Conservation (phyloP, 2,329 filamentous ascomycete genomes). For the Hawksworthiomyces lignivorus region DNA sequence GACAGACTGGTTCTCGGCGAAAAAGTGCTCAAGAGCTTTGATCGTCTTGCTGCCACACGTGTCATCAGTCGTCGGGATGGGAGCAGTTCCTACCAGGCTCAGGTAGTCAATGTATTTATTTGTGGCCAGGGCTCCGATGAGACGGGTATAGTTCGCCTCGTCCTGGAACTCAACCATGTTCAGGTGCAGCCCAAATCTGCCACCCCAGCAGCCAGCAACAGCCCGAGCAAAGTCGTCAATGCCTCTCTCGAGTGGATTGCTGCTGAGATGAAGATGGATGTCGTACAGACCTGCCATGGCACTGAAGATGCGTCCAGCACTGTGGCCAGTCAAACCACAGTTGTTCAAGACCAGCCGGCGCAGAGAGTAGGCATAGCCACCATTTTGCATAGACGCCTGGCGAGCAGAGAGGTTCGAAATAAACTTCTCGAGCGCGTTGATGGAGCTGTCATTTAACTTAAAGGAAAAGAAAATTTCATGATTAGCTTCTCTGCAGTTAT, state of each 20-base stretch:
- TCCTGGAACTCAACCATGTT: constrained; percentile 51
- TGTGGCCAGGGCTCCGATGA: constrained; percentile 41
- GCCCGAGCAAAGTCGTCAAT: constrained; percentile 42
- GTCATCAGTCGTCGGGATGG: constrained; percentile 25
- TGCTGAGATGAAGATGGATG: constrained; percentile 41
- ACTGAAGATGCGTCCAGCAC: constrained; percentile 42
- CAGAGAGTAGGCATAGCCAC: constrained; percentile 11
- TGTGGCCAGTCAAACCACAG: constrained; percentile 43
- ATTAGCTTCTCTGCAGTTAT: too few relatives aligned
- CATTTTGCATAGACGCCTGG: constrained; percentile 6
- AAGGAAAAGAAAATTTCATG: too few relatives aligned
- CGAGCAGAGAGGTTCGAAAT: constrained; percentile 20
- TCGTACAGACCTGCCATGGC: constrained; percentile 39
- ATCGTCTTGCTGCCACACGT: constrained; percentile 37
- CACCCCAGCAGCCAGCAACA: constrained; percentile 35
- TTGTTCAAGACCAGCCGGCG: constrained; percentile 41
- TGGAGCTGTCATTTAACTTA: constrained; percentile 30
- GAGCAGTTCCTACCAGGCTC: constrained; percentile 47
- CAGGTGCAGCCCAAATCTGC: constrained; percentile 42
- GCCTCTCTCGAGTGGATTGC: constrained; percentile 45
- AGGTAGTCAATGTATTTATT: constrained; percentile 44
- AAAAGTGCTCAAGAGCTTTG: constrained; percentile 40
- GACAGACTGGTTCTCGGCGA: constrained; percentile 42
- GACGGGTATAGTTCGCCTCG: constrained; percentile 42
- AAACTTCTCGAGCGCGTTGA: constrained; percentile 39